Conservation (phyloP, 2,329 filamentous ascomycete genomes). For the Fonsecaea erecta region DNA sequence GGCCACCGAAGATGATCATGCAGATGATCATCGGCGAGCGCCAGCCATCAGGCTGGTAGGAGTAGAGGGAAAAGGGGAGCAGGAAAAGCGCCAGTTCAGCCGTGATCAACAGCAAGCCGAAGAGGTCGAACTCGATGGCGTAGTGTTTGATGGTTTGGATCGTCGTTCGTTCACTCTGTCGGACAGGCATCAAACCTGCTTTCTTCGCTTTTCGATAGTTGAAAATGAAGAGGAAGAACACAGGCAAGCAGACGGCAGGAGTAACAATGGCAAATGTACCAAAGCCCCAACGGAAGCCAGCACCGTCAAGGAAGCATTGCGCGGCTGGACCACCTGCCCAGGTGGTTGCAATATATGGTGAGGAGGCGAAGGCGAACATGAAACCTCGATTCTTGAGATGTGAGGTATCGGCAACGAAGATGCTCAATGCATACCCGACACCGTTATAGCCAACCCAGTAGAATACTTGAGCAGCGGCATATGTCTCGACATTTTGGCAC, state of each 20-base stretch:
- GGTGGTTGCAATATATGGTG: constrained; percentile 64
- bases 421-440: constrained; percentile 58
- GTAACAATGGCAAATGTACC: constrained; percentile 65
- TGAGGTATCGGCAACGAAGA: constrained; percentile 68
- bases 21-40: constrained; percentile 52
- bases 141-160: constrained; percentile 57
- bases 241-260: constrained; percentile 59
- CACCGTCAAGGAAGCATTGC: constrained; percentile 53
- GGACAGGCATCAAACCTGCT: constrained; percentile 53
- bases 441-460: constrained; percentile 62
- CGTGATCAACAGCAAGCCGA: constrained; percentile 64
- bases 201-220: constrained; percentile 62
- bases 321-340: constrained; percentile 58
- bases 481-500: constrained; percentile 62
- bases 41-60: constrained; percentile 51
- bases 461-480: constrained; percentile 65
- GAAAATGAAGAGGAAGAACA: constrained; percentile 56
- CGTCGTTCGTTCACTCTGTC: constrained; percentile 43
- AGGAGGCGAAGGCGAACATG: constrained; percentile 61
- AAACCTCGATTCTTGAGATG: constrained; percentile 64
- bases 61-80: constrained; percentile 65
- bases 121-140: constrained; percentile 61
- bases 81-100: constrained; percentile 66
- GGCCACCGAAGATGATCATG: constrained; percentile 58
- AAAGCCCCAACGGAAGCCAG: constrained; percentile 66